Evolutionary conservation across 495 filamentous ascomycete genomes (phyloP).

Genomic region (Hypoxylon subgilvum): DNA sequence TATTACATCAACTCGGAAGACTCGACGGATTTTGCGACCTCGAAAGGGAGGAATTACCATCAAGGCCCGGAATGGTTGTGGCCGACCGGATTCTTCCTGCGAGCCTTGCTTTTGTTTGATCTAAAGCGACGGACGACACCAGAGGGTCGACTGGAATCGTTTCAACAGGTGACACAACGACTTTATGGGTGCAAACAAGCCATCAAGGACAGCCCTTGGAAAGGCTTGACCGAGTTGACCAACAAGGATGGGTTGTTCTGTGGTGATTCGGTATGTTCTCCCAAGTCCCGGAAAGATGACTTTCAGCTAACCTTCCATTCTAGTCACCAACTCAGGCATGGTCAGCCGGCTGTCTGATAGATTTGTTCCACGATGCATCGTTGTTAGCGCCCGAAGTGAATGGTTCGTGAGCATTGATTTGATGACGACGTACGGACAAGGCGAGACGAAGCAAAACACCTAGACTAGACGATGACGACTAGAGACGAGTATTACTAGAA

Average conservation of each 20-base stretch:
- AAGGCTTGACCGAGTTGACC: constrained; percentile 90
- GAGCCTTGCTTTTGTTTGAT: constrained; percentile 90
- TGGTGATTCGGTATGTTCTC: too few relatives aligned
- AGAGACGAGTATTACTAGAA: too few relatives aligned
- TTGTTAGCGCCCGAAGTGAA: too few relatives aligned
- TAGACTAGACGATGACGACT: too few relatives aligned
- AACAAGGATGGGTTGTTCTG: constrained; percentile 86
- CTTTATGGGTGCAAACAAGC: constrained; percentile 81
- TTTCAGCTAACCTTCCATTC: too few relatives aligned
- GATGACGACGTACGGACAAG: too few relatives aligned
- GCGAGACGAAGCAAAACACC: too few relatives aligned
- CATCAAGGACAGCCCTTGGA: constrained; percentile 80
- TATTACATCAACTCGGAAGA: constrained; percentile 97
- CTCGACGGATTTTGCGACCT: constrained; percentile 81
- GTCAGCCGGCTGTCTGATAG: constrained; percentile 91
- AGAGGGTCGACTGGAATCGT: constrained; percentile 76
- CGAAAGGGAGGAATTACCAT: constrained; percentile 96
- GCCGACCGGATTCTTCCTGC: constrained; percentile 93
- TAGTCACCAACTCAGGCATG: constrained; percentile 93
- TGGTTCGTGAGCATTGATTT: too few relatives aligned
- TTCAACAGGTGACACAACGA: constrained; percentile 89
- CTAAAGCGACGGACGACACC: constrained; percentile 69
- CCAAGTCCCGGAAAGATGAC: too few relatives aligned
- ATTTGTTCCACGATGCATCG: too few relatives aligned
- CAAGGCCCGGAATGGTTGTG: constrained; percentile 99